These are phyloP conservation scores for Rhizoctonia solani DNA, from an alignment of 1,284 basidiomycete genomes.

Conservation along the genomic window DNA sequence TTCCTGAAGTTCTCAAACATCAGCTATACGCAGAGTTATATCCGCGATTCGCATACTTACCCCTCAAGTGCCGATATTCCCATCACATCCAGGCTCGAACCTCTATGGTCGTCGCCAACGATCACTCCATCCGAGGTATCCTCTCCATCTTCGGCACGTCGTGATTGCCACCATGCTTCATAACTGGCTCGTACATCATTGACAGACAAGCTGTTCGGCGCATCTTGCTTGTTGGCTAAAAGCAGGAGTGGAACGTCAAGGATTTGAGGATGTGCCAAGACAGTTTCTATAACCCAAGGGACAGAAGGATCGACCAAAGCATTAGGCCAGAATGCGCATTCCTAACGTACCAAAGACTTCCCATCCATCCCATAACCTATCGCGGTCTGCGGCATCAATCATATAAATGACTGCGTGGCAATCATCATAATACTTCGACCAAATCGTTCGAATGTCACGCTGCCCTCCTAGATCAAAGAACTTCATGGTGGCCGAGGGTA, in stretches of 20 bases:
- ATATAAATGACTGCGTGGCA: slow-evolving; percentile 93
- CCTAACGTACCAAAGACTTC: slow-evolving; percentile 81
- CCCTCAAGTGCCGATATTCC: slow-evolving; percentile 88
- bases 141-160: slow-evolving; percentile 51
- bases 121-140: slow-evolving; percentile 52
- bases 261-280: slow-evolving; percentile 82
- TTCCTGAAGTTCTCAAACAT: slow-evolving; percentile 56
- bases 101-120: slow-evolving; percentile 30
- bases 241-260: slow-evolving; percentile 85
- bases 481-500: slow-evolving; percentile 88
- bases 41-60: slow-evolving; percentile 53
- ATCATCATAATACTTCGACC: slow-evolving; percentile 91
- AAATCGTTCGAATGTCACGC: slow-evolving; percentile 86
- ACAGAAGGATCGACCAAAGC: not conserved
- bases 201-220: slow-evolving; percentile 73
- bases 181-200: slow-evolving; percentile 89
- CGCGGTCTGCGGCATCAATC: slow-evolving; percentile 85
- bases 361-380: slow-evolving; percentile 87
- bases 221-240: slow-evolving; percentile 92
- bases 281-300: slow-evolving; percentile 60
- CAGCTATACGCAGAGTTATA: slow-evolving; percentile 5
- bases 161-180: slow-evolving; percentile 77
- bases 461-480: slow-evolving; percentile 96
- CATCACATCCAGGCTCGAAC: slow-evolving; percentile 86
- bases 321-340: not conserved